Evolutionary conservation across 345 rosid species (phyloP), one percentile per base, ranked within the genome.

Genomic region (Populus euphratica): DNA sequence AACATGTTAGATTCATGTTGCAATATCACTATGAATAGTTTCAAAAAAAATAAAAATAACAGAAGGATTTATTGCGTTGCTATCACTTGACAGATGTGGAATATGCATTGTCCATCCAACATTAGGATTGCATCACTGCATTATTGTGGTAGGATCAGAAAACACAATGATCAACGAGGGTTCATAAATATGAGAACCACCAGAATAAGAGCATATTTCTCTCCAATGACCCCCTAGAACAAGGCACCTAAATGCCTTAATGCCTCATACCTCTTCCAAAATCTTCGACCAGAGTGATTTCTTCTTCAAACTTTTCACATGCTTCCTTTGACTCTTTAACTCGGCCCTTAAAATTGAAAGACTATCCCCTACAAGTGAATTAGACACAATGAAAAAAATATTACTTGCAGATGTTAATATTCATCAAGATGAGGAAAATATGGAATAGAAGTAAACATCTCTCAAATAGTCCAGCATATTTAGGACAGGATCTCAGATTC

Each of bases 251-350:
- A 71, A 77, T 59, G 70, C 78, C 66, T 41, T 39, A 38, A 23
- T 69, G 27, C 61, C 31, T 65, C 73, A 18, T 86, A 96, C 99
- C 97, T 93, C 98, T 82, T 96, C 99, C 88, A 96, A 90, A 80
- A 93, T 92, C 89, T 79, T 87, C 68, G 97, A 92, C 99, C 98
- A 96, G 50, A 96, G 97, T 44, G 99, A 96, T 84, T 92, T 96
- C 86, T 92, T 96, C 89, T 91, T 87, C 86, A 96, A 87, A 78
- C 85, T 91, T 83, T 87, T 87, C 80, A 94, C 99, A 84, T 92
- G 94, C 87, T 96, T 93, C 85, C 73, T 87, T 87, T 96, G 98
- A 79, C 91, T 91, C 89, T 94, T 94, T 80, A 93, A 88, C 77
- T 96, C 98, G 3, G 98, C 88, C 82, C 91, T 96, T 89, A 94